Evolutionary conservation across 78 protist species (phyloP), one percentile per base, ranked within the genome.

Genomic region (Dictyostelium firmibasis): DNA sequence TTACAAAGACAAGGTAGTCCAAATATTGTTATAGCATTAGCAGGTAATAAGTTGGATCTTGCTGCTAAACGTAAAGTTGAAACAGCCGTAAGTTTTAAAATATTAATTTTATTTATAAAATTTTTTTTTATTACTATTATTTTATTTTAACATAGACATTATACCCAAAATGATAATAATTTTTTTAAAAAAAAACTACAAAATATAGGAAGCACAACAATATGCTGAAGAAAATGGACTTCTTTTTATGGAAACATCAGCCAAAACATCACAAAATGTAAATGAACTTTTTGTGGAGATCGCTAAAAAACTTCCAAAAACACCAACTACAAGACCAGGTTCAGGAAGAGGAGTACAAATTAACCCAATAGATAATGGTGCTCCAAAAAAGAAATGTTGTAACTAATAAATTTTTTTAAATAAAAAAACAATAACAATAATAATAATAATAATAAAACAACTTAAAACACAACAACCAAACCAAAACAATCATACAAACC

Each of bases 31-130:
- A 98, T 99, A 10, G 99, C 99, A 7, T 96, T 99, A 25, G 99
- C 98, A 0, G 99, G 99, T 60, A 99, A 99, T 96, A 99, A 99
- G 96, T 43, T 91, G n/a, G 99, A 99, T 93, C 84, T 99, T 36
- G 91, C 84, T 13, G 95, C 96, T 10, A 97, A 97, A 97, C 96
- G 97, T 44, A 85, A 89, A 41, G 98, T 97, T 35, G 77, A 84
- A 38, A 69, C 75, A 14, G 97, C 95, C 44, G 96, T 92, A 84
- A 29, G 92, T 82, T 67, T 64, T 27, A 25, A 64, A 70, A 5
- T 6, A 64, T 20, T 47, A 74, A 10, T 25, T 38, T 23, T 67
- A 6, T 64, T 60, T 0, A 10, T 9, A 6, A 0, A 23, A 0
- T 47, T 8, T 47, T 47, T 11, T 47, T 47, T 1, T 47, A 11